Evolutionary conservation across 2,329 filamentous ascomycete species (phyloP).

Genomic region (Hypoxylon sp.): DNA sequence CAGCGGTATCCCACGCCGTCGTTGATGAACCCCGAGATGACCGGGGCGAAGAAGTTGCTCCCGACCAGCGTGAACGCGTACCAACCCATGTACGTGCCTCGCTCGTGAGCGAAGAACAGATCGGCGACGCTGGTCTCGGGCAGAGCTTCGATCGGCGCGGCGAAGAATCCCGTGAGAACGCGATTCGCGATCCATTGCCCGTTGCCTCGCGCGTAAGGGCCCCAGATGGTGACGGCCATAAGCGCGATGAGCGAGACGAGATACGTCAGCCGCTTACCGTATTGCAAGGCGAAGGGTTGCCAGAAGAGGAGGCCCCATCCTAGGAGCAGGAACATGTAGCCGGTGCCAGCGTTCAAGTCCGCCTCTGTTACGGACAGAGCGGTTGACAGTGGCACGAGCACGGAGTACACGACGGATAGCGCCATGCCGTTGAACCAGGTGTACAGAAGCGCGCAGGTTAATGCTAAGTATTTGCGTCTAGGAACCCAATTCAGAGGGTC

Average conservation of each 20-base stretch:
- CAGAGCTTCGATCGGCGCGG: slow-evolving; percentile 56
- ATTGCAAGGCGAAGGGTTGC: slow-evolving; percentile 57
- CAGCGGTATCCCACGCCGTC: slow-evolving; percentile 53
- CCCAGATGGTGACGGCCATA: slow-evolving; percentile 49
- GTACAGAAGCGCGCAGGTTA: slow-evolving; percentile 46
- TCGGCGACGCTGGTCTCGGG: slow-evolving; percentile 56
- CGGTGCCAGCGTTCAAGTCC: slow-evolving; percentile 45
- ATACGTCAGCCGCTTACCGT: slow-evolving; percentile 54
- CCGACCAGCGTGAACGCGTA: slow-evolving; percentile 53
- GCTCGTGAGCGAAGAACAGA: slow-evolving; percentile 53
- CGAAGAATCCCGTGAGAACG: slow-evolving; percentile 55
- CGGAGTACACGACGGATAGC: slow-evolving; percentile 44
- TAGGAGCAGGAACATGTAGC: slow-evolving; percentile 51
- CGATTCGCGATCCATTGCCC: slow-evolving; percentile 57
- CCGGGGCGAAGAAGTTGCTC: slow-evolving; percentile 55
- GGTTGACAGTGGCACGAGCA: slow-evolving; percentile 43
- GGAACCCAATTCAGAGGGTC: slow-evolving; percentile 61
- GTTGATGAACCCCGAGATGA: slow-evolving; percentile 56
- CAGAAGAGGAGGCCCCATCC: slow-evolving; percentile 57
- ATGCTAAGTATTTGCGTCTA: slow-evolving; percentile 42
- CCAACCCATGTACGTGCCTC: slow-evolving; percentile 54
- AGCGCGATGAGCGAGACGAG: slow-evolving; percentile 49
- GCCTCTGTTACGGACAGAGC: slow-evolving; percentile 39
- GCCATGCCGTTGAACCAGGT: slow-evolving; percentile 53
- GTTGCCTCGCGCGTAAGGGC: slow-evolving; percentile 50